These are phyloP conservation scores for Populus hybrid DNA, from an alignment of 441 rosid genomes.

Conservation along the genomic window DNA sequence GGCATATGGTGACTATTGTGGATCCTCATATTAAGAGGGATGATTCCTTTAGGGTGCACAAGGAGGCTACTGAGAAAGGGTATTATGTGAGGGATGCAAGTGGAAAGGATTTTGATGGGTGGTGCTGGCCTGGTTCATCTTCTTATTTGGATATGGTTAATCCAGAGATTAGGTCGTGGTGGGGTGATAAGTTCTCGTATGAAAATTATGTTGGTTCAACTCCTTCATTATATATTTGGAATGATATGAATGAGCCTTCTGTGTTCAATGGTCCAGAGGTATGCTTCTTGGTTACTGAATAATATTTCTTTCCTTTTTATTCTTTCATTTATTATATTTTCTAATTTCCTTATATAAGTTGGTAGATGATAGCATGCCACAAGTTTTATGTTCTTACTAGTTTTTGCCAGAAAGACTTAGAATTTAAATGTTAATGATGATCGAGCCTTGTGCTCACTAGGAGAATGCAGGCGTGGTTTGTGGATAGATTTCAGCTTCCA, in stretches of 20 bases:
- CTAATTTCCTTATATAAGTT: background rate
- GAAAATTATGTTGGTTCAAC: slow-evolving; percentile 84
- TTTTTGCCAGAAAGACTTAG: background rate
- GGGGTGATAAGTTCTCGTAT: slow-evolving; percentile 77
- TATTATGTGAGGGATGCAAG: slow-evolving; percentile 85
- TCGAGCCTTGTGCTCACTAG: background rate
- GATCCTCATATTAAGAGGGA: slow-evolving; percentile 99
- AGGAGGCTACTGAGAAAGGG: slow-evolving; percentile 79
- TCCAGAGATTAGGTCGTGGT: slow-evolving; percentile 93
- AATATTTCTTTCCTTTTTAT: background rate
- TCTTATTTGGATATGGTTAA: slow-evolving; percentile 80
- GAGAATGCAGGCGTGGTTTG: background rate
- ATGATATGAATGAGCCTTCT: slow-evolving; percentile 99
- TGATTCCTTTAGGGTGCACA: slow-evolving; percentile 67
- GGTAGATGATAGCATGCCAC: background rate
- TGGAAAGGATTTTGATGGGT: slow-evolving; percentile 91
- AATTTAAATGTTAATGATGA: background rate
- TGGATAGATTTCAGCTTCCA: background rate
- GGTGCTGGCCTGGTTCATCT: slow-evolving; percentile 99
- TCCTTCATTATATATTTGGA: slow-evolving; percentile 88
- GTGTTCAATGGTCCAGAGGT: slow-evolving; percentile 99
- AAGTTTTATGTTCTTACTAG: background rate
- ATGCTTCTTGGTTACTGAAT: slow-evolving; percentile 12
- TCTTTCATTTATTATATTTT: background rate
- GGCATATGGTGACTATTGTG: slow-evolving; percentile 96